These are phyloP conservation scores for Serendipita sp. DNA, from an alignment of 768 basidiomycete species.

Conservation along the genomic window DNA sequence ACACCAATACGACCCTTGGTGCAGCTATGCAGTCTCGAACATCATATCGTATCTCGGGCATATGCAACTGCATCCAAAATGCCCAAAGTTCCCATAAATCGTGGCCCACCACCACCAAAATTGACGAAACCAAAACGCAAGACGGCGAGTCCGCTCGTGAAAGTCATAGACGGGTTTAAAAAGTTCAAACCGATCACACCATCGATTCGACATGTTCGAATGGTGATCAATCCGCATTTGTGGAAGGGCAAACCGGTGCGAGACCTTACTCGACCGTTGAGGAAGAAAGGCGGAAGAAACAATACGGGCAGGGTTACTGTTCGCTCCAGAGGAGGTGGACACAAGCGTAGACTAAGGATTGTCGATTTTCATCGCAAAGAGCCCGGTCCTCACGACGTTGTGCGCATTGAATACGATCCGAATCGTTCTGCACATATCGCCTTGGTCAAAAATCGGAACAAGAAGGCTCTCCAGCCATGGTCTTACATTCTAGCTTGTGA, in stretches of 20 bases:
- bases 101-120: neutral
- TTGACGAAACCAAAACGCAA: neutral
- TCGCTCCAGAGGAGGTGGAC: slow-evolving; percentile 82
- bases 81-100: neutral
- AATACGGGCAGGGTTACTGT: slow-evolving; percentile 71
- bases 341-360: slow-evolving; percentile 67
- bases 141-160: neutral
- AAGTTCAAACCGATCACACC: slow-evolving; percentile 83
- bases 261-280: slow-evolving; percentile 61
- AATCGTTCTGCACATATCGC: slow-evolving; percentile 91
- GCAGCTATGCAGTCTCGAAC: neutral
- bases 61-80: neutral
- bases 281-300: slow-evolving; percentile 81
- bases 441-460: slow-evolving; percentile 51
- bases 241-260: slow-evolving; percentile 78
- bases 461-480: slow-evolving; percentile 33
- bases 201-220: slow-evolving; percentile 68
- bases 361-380: slow-evolving; percentile 75
- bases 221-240: slow-evolving; percentile 69
- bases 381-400: slow-evolving; percentile 71
- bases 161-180: slow-evolving; percentile 42
- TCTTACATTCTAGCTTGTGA: slow-evolving; percentile 90
- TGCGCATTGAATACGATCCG: slow-evolving; percentile 95
- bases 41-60: neutral
- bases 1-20: neutral